Evolutionary conservation across 352 stramenopile genomes (phyloP).

Genomic region (Globisporangium viniferum): DNA sequence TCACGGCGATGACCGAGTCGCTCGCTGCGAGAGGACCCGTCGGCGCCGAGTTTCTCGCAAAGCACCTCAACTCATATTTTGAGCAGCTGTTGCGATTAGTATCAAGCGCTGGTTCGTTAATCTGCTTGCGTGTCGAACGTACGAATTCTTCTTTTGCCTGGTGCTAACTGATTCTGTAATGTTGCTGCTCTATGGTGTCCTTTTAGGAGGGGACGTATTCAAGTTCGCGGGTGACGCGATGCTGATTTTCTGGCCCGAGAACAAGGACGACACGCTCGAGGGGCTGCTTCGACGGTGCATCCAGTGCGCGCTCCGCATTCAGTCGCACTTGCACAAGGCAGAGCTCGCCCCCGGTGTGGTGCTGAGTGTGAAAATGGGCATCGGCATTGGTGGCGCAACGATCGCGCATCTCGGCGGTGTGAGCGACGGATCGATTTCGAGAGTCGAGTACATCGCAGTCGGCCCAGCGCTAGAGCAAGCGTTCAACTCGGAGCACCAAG

Average conservation of each 20-base stretch:
- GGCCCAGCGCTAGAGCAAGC: slow-evolving; percentile 89
- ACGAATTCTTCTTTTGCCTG: background rate
- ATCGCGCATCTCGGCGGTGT: slow-evolving; percentile 89
- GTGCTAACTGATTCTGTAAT: background rate
- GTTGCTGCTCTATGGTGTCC: no score
- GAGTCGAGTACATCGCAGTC: slow-evolving; percentile 92
- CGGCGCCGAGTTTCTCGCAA: slow-evolving; percentile 87
- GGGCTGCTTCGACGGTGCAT: slow-evolving; percentile 72
- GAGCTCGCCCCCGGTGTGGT: slow-evolving; percentile 83
- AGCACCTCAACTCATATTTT: slow-evolving; percentile 94
- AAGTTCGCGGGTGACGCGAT: slow-evolving; percentile 96
- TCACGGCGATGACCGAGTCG: slow-evolving; percentile 92
- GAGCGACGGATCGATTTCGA: slow-evolving; percentile 69
- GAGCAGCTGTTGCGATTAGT: slow-evolving; percentile 80
- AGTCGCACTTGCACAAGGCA: slow-evolving; percentile 85
- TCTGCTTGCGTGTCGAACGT: background rate
- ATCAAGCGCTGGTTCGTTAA: slow-evolving; percentile 47
- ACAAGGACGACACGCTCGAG: slow-evolving; percentile 88
- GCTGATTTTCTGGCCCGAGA: slow-evolving; percentile 92
- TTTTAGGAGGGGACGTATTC: slow-evolving; percentile 80
- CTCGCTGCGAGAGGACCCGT: slow-evolving; percentile 80
- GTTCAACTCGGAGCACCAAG: slow-evolving; percentile 87
- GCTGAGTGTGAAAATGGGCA: slow-evolving; percentile 94
- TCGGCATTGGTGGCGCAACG: slow-evolving; percentile 85
- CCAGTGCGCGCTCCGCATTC: slow-evolving; percentile 90